A percentile compares a stretch with the other conserved stretches of the same genome.
These are phyloP conservation scores for Geranium brycei DNA, from an alignment of 345 rosid species.

Conservation along the genomic window DNA sequence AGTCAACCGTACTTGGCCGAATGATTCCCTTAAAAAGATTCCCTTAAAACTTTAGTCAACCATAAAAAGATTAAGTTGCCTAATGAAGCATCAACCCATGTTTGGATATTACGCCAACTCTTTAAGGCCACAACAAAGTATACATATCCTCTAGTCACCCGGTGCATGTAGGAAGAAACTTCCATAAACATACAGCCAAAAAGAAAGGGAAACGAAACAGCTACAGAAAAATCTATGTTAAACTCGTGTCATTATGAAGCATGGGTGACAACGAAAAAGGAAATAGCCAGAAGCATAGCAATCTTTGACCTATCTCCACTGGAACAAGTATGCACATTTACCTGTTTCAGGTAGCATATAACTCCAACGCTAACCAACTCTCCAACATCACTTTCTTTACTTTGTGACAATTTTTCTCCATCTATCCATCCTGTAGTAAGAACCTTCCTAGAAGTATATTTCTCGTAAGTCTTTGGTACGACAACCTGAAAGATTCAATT, in stretches of 20 bases:
- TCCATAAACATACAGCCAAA: too few species aligned
- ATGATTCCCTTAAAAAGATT: too few species aligned
- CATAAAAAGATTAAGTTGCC: neutral
- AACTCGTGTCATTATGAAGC: neutral
- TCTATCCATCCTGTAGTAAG: constrained; percentile 84
- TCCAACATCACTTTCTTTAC: constrained; percentile 91
- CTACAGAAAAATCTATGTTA: neutral
- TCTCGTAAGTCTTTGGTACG: constrained; percentile 66
- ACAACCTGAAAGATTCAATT: constrained; percentile 43
- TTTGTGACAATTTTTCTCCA: constrained; percentile 88
- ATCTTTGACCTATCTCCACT: constrained; percentile 2
- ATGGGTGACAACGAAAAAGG: neutral
- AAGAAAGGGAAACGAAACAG: neutral
- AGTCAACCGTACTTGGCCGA: too few species aligned
- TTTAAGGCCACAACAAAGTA: neutral
- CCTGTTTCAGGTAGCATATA: constrained; percentile 96
- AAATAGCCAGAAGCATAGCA: constrained; percentile 5
- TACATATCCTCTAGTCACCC: too few species aligned
- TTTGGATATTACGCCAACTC: neutral
- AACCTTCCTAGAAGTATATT: constrained; percentile 90
- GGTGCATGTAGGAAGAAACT: too few species aligned
- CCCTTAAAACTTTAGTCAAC: neutral
- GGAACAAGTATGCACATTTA: constrained; percentile 13
- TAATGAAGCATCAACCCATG: neutral
- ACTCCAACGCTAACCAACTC: constrained; percentile 93